Base-by-base conservation (phyloP, 192 early-diverging fungal species). In the Thamnidium elegans region DNA sequence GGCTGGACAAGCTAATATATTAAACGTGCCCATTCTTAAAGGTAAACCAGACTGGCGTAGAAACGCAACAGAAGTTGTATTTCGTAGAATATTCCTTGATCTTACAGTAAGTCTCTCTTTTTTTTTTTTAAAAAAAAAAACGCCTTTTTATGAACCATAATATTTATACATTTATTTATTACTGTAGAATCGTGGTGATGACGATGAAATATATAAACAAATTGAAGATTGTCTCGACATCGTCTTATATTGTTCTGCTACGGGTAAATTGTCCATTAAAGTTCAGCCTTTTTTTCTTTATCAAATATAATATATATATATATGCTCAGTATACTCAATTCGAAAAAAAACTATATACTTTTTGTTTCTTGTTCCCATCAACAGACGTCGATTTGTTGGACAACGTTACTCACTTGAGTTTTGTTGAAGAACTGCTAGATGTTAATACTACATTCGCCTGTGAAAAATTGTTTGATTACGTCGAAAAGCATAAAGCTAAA, bases 351-450 rank as follows among this genome's bases (percentile, higher is more conserved):
- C 32, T 52, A 47, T 30, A 46, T 43, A 42, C 9, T 13, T 11
- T 34, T 26, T 39, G 9, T 39, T 39, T 39, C 9, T 6, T 39
- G 36, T 39, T 39, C 36, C 2, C 36, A 39, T 30, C 19, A 51
- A 7, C 48, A 19, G n/a, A 19, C 45, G 17, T 68, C 68, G 73
- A 58, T 21, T 51, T 55, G 30, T 20, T 77, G n/a, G 86, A 87
- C 46, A 56, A 62, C 4, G 63, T 74, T 19, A 61, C 84, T 32
- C 79, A 87, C 0, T 69, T 92, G 7, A 77, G 67, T 13, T 59
- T 84, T 58, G 67, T 90, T 7, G 91, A 92, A 55, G 91, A 92
- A 54, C 51, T 91, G 3, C 54, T 90, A 15, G 90, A 92, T 43
- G 62, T 79, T 10, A 70, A 89, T 2, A 87, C 88, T 0, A 81